A percentile compares a stretch with the other conserved stretches of the same genome.
These are phyloP conservation scores for Ceriops zippeliana DNA, from an alignment of 345 rosid species.

Conservation along the genomic window DNA sequence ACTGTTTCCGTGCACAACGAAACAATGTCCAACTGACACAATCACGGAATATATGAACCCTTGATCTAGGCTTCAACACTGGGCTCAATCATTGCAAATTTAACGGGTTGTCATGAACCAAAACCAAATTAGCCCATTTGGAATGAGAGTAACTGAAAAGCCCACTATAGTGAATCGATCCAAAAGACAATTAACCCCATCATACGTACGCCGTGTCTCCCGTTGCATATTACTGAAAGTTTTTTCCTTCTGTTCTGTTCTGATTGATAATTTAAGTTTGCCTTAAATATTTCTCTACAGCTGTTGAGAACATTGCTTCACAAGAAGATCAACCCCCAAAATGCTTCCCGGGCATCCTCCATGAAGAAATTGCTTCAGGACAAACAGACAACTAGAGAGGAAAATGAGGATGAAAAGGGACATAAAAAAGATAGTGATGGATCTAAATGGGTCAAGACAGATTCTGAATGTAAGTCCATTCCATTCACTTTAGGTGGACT, in stretches of 20 bases:
- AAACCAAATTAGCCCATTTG: too few species aligned
- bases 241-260: neutral
- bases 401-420: conserved; percentile 39
- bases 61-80: too few species aligned
- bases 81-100: too few species aligned
- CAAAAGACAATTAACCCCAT: too few species aligned
- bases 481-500: neutral
- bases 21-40: too few species aligned
- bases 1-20: too few species aligned
- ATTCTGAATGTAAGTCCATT: conserved; percentile 77
- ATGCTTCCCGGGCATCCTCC: conserved; percentile 50
- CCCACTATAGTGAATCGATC: too few species aligned
- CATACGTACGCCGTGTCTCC: too few species aligned
- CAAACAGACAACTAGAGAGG: conserved; percentile 20
- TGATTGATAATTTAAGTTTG: neutral
- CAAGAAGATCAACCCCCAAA: conserved; percentile 65
- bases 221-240: too few species aligned
- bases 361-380: conserved; percentile 48
- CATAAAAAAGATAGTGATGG: conserved; percentile 45
- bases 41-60: too few species aligned
- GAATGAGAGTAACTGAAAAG: too few species aligned
- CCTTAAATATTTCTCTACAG: conserved; percentile 28
- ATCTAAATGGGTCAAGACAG: conserved; percentile 87
- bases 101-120: too few species aligned
- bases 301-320: conserved; percentile 73